Evolutionary conservation across 75 land plant species (phyloP).

Genomic region (Pinus taeda): DNA sequence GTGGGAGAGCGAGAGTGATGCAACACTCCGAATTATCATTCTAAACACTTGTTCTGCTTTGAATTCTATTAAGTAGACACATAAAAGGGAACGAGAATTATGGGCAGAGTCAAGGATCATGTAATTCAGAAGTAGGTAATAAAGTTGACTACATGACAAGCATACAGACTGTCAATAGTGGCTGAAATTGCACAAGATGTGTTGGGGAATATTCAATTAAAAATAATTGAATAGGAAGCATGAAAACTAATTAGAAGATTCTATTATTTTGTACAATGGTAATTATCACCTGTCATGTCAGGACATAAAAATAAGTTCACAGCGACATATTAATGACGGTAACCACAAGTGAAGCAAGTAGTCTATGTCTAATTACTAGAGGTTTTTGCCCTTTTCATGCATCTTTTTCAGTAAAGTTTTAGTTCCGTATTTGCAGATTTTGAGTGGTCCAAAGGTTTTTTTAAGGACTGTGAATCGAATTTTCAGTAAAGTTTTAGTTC

Average conservation of each 20-base stretch:
- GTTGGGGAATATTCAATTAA: background rate
- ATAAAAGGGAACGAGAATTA: background rate
- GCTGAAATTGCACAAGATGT: background rate
- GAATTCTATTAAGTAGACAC: background rate
- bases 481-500: too few relatives aligned
- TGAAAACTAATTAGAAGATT: background rate
- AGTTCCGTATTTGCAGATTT: too few relatives aligned
- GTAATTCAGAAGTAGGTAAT: background rate
- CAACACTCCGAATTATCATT: background rate
- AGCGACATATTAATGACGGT: too few relatives aligned
- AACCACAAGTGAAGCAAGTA: too few relatives aligned
- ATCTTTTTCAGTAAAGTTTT: too few relatives aligned
- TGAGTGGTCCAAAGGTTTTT: too few relatives aligned
- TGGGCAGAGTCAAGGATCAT: background rate
- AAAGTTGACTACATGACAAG: background rate
- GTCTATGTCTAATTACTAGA: too few relatives aligned
- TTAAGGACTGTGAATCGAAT: too few relatives aligned
- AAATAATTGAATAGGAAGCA: background rate
- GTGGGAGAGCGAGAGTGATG: too few relatives aligned
- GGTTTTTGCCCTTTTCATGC: too few relatives aligned
- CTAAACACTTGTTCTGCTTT: background rate
- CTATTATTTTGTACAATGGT: background rate
- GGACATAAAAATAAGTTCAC: too few relatives aligned
- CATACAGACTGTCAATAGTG: background rate
- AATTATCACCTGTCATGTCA: too few relatives aligned